Percentiles rank a stretch among this genome's conserved stretches.
Evolutionary conservation across 2,329 filamentous ascomycete genomes (phyloP).

Genomic region (Aaosphaeria arxii): DNA sequence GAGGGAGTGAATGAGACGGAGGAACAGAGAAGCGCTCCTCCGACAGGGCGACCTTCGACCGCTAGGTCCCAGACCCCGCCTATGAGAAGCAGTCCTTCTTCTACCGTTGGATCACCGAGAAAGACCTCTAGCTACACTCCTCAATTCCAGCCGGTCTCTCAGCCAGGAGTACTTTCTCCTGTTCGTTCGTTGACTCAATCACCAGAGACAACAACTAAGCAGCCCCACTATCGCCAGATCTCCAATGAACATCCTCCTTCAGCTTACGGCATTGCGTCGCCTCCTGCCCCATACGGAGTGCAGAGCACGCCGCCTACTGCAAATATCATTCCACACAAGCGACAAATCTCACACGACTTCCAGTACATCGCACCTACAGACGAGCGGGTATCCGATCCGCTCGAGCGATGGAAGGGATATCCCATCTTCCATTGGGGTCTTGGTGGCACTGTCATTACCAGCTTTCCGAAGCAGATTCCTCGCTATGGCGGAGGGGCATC

Average conservation of each 20-base stretch:
- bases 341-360: conserved; percentile 48
- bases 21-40: conserved; percentile 18
- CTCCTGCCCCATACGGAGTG: conserved; percentile 28
- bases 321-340: conserved; percentile 31
- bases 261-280: conserved; percentile 46
- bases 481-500: conserved; percentile 75
- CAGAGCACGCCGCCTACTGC: conserved; percentile 12
- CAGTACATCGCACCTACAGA: conserved; percentile 57
- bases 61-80: conserved; percentile 30
- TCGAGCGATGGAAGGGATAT: conserved; percentile 87
- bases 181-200: conserved; percentile 58
- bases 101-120: conserved; percentile 38
- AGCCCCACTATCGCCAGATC: conserved; percentile 43
- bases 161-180: conserved; percentile 35
- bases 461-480: conserved; percentile 85
- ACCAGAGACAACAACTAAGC: conserved; percentile 53
- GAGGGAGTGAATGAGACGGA: conserved; percentile 34
- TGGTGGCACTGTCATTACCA: conserved; percentile 76
- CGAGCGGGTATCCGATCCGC: conserved; percentile 63
- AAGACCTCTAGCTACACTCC: conserved; percentile 41
- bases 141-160: conserved; percentile 45
- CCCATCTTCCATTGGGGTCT: conserved; percentile 88
- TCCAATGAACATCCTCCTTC: conserved; percentile 54
- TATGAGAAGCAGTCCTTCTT: conserved; percentile 26
- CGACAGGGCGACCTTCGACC: conserved; percentile 11